Conservation (phyloP, 306 rosid species). For the Medicago lupulina region DNA sequence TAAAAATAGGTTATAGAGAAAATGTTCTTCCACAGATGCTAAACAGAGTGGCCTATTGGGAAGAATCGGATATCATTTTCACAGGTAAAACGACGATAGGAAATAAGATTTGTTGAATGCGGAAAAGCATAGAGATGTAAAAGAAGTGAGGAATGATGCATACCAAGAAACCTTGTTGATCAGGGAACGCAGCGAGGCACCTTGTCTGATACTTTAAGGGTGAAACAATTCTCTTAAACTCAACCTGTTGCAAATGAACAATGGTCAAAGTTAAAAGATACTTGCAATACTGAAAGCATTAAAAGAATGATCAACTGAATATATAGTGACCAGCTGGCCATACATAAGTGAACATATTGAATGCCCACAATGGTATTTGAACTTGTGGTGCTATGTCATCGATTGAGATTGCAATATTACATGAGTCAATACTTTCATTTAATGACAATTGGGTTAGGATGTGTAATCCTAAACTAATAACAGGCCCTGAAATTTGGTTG, state of each 20-base stretch:
- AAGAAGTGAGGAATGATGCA: constrained; percentile 23
- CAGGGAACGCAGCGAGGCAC: constrained; percentile 94
- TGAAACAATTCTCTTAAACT: constrained; percentile 77
- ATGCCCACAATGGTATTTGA: constrained; percentile 24
- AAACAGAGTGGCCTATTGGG: not conserved
- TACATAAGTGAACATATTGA: constrained; percentile 5
- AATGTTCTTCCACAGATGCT: constrained; percentile 8
- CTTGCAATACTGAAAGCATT: constrained; percentile 21
- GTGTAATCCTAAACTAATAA: not conserved
- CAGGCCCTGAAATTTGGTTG: not conserved
- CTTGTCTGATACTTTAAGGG: constrained; percentile 95
- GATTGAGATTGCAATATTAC: not conserved
- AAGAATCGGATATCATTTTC: constrained; percentile 11
- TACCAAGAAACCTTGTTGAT: constrained; percentile 96
- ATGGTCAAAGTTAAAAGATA: constrained; percentile 14
- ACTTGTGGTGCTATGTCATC: not conserved
- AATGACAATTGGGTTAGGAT: constrained; percentile 2
- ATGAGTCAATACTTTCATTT: not conserved
- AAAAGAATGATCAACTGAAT: constrained; percentile 17
- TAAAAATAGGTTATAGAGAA: not conserved
- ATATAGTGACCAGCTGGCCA: not conserved
- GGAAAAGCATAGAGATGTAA: constrained; percentile 38
- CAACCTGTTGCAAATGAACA: constrained; percentile 57
- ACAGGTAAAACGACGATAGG: constrained; percentile 6
- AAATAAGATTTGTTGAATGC: constrained; percentile 28